Base-by-base conservation (phyloP, 2,329 filamentous ascomycete genomes). In the Aspergillus phoenicis region DNA sequence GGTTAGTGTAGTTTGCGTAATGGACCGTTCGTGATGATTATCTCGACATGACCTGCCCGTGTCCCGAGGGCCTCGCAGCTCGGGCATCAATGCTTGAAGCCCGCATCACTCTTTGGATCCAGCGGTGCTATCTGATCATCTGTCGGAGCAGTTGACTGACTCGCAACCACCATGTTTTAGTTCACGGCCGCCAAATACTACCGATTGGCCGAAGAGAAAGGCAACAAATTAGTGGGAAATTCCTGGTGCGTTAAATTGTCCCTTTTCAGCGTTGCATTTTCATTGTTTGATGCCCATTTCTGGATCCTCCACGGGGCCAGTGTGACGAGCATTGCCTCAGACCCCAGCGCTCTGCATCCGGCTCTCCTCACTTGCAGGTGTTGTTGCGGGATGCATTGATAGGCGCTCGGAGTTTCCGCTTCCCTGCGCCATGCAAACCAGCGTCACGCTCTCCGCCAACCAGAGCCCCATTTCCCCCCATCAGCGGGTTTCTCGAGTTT, bases 181-280 rank as follows among this genome's bases (percentile, higher is more conserved):
- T 77, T 74, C 60, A 70, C 84, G 70, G 85, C 95, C 70, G 93
- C 95, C 68, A 91, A 90, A 78, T 97, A 97, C 80, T 92, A 97
- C 77, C 91, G 94, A 71, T 84, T 94, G 71, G 93, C 95, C 39
- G 95, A 98, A 80, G 84, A 91, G 72, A 91, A 89, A 73, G 94
- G 94, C 54, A 90, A 89, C 78, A 97, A 96, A 82, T 93, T 88
- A 58, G 82, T 98, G 66, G 95, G 95, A 64, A 97, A 98, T 81
- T 90, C 91, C 70, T 99, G 95, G 94, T 97, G 88, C 78, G 91
- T 85, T 43, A 30, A 51, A 62, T 20, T 10, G 26, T 47, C 47
- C 41, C 45, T 53, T 26, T 30, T 48, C 24, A 17, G 48, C 36
- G 20, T 33, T 38, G 8, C 48, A 30, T 15, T 64, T 59, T 66